A percentile compares a stretch with the other conserved stretches of the same genome.
These are phyloP conservation scores for Purpureocillium lavendulum DNA, from an alignment of 2,329 filamentous ascomycete species.

Conservation along the genomic window DNA sequence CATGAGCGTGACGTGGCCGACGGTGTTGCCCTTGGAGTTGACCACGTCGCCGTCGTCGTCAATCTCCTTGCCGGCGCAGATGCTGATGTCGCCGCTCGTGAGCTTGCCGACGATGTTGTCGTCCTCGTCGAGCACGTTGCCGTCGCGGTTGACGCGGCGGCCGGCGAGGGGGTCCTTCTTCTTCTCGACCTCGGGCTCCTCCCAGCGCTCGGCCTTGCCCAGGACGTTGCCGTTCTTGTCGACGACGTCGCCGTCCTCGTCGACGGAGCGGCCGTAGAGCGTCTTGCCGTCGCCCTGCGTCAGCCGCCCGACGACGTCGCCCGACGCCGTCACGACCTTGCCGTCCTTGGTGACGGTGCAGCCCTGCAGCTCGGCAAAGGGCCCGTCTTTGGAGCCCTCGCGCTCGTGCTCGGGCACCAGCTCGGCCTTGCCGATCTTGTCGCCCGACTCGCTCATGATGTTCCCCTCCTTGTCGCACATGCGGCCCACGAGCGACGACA, in stretches of 20 bases:
- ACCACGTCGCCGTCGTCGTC: slow-evolving; percentile 65
- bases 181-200: slow-evolving; percentile 44
- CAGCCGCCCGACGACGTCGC: slow-evolving; percentile 65
- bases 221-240: slow-evolving; percentile 62
- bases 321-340: slow-evolving; percentile 56
- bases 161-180: slow-evolving; percentile 44
- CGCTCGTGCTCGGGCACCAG: slow-evolving; percentile 60
- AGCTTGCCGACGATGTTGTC: slow-evolving; percentile 58
- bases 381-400: slow-evolving; percentile 54
- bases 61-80: slow-evolving; percentile 60
- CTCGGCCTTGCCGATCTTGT: slow-evolving; percentile 60
- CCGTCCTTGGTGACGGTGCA: slow-evolving; percentile 62
- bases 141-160: slow-evolving; percentile 48
- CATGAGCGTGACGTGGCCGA: slow-evolving; percentile 61
- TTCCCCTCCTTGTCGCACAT: slow-evolving; percentile 66
- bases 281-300: slow-evolving; percentile 62
- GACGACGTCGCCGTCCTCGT: slow-evolving; percentile 74
- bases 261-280: slow-evolving; percentile 65
- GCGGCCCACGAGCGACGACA: slow-evolving; percentile 54
- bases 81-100: slow-evolving; percentile 55
- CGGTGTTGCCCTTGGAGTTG: slow-evolving; percentile 56
- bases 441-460: slow-evolving; percentile 64
- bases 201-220: slow-evolving; percentile 52
- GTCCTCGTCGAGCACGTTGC: slow-evolving; percentile 49
- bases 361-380: slow-evolving; percentile 58